Evolutionary conservation across 2,329 filamentous ascomycete species (phyloP).

Genomic region (Fusarium beomiforme): DNA sequence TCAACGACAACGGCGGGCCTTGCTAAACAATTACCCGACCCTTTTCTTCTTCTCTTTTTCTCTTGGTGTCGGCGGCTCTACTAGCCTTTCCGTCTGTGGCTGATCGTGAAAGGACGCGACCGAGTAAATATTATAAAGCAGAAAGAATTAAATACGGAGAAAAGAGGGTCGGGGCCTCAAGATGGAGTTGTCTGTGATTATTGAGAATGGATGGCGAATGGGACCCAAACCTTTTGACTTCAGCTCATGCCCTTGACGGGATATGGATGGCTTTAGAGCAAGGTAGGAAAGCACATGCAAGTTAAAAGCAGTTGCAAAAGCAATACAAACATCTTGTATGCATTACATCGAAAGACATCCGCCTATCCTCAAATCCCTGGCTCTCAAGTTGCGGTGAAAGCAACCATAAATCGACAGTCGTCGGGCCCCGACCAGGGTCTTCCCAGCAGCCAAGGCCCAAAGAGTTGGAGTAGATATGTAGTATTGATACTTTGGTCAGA

Average conservation of each 20-base stretch:
- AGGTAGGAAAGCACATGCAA: slow-evolving; percentile 17
- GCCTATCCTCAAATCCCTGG: slow-evolving; percentile 30
- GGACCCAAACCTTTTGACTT: neutral
- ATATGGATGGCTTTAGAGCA: slow-evolving; percentile 1
- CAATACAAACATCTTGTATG: slow-evolving; percentile 12
- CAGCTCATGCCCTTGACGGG: slow-evolving; percentile 1
- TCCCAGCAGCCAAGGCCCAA: slow-evolving; percentile 30
- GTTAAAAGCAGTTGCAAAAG: neutral
- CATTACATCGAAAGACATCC: slow-evolving; percentile 22
- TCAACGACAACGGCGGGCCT: slow-evolving; percentile 16
- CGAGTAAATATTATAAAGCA: slow-evolving; percentile 1
- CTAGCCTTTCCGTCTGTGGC: slow-evolving; percentile 2
- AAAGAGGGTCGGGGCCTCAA: slow-evolving; percentile 22
- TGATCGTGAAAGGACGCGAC: neutral
- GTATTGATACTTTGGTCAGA: slow-evolving; percentile 1
- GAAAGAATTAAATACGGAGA: slow-evolving; percentile 2
- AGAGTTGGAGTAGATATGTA: slow-evolving; percentile 2
- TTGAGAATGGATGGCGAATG: slow-evolving; percentile 5
- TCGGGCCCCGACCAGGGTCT: slow-evolving; percentile 36
- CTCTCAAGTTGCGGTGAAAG: slow-evolving; percentile 46
- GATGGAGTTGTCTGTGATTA: slow-evolving; percentile 13
- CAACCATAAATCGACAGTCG: slow-evolving; percentile 31
- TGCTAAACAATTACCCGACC: slow-evolving; percentile 18
- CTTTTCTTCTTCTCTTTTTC: neutral
- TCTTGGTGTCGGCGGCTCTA: slow-evolving; percentile 11